A percentile compares a stretch with the other conserved stretches of the same genome.
These are phyloP conservation scores for Ambrosia artemisiifolia DNA, from an alignment of 129 eudicot genomes.

Conservation along the genomic window DNA sequence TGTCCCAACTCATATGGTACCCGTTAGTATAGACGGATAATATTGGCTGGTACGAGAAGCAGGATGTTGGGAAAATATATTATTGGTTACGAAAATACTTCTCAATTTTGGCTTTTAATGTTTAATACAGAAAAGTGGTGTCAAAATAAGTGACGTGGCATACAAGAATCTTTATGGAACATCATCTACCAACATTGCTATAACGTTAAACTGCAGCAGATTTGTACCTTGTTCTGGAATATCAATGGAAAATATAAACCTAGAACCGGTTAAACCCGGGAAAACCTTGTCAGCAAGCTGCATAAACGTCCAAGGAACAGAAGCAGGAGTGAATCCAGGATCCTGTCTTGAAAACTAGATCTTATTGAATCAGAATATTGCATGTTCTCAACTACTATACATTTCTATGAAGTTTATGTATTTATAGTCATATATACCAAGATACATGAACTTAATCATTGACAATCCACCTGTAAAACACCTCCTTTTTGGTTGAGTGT, in stretches of 20 bases:
- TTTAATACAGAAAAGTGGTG: constrained; percentile 49
- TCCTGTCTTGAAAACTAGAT: constrained; percentile 39
- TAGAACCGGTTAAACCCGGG: constrained; percentile 31
- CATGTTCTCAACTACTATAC: constrained; percentile 9
- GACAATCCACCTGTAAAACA: constrained; percentile 1
- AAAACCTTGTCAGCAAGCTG: constrained; percentile 44
- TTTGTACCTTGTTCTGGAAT: constrained; percentile 51
- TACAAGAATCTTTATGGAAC: constrained; percentile 53
- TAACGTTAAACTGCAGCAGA: constrained; percentile 53
- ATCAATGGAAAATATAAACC: constrained; percentile 33
- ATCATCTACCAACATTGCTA: constrained; percentile 46
- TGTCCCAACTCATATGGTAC: too few species aligned
- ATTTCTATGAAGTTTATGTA: constrained; percentile 1
- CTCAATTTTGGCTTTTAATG: not conserved
- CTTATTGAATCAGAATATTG: constrained; percentile 12
- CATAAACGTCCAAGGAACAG: constrained; percentile 44
- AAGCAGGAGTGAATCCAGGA: constrained; percentile 42
- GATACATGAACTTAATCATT: not conserved
- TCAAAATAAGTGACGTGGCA: constrained; percentile 53
- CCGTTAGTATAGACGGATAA: not conserved
- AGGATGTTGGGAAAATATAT: not conserved
- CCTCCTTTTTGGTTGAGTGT: not conserved
- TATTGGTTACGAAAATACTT: not conserved
- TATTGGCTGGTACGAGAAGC: not conserved
- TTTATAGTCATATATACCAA: constrained; percentile 4